Base-by-base conservation (phyloP, 805 yeast genomes). In the Yarrowia porcina region DNA sequence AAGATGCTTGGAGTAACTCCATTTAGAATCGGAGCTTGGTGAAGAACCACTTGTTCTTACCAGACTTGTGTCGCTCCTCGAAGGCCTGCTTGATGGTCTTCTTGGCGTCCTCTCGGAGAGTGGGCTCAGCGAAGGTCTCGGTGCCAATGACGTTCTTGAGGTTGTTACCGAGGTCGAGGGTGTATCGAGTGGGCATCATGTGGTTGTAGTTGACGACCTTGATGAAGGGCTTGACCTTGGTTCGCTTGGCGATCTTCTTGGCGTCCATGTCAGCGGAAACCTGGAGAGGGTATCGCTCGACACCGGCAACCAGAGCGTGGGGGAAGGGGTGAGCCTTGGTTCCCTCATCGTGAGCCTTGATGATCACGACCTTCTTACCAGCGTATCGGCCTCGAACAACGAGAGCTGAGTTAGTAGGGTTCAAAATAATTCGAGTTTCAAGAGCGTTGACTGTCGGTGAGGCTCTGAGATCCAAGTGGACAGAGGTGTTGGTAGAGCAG, bases 31-130 rank as follows among this genome's bases (percentile, higher is more conserved):
- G 86, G 79, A 90, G 88, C 85, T 94, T 94, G 82, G 96, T 87
- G 92, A 94, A 94, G 87, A 94, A 94, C 99, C 99, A 94, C 84
- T 91, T 92, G 92, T 93, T 93, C 89, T 94, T 91, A 80, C 99
- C 99, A 78, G 97, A 90, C 73, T 73, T 96, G 86, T 93, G 96
- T 87, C 91, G 90, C 84, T 93, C 97, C 85, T 94, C 99, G 78
- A 94, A 93, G 79, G 96, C 97, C 87, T 92, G 89, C 90, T 90
- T 94, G 81, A 94, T 90, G 78, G 87, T 92, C 86, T 94, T 93
- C 89, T 92, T 94, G 78, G 98, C 98, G 80, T 93, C 97, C 82
- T 87, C 96, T 80, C 96, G 89, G 83, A 92, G 97, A 71, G 97
- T 84, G 81, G 98, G 97, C 86, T 94, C 97, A 77, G 84, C 84